Conservation (phyloP, 2,329 filamentous ascomycete species). For the Fusarium lateritium region DNA sequence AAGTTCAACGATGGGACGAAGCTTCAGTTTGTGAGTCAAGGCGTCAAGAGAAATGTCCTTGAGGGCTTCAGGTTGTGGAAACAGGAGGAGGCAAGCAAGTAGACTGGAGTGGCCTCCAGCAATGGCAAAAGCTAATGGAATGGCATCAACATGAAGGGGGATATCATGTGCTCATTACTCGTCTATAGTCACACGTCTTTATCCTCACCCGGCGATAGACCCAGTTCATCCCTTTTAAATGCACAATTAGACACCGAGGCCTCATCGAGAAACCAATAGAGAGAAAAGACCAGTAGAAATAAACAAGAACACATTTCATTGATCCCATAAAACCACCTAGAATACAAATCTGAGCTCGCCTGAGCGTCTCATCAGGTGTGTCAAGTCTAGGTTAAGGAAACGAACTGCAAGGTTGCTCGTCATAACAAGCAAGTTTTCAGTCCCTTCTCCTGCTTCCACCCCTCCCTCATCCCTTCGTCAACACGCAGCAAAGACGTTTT, state of each 20-base stretch:
- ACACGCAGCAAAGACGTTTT: constrained; percentile 37
- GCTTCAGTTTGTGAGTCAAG: constrained; percentile 53
- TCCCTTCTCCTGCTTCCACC: constrained; percentile 23
- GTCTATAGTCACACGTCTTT: constrained; percentile 38
- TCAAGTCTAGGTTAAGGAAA: constrained; percentile 25
- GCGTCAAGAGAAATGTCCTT: constrained; percentile 51
- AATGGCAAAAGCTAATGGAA: background rate
- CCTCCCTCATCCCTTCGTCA: constrained; percentile 27
- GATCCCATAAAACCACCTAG: constrained; percentile 48
- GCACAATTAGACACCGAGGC: constrained; percentile 24
- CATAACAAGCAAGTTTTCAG: constrained; percentile 31
- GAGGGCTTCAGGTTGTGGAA: constrained; percentile 53
- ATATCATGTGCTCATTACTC: constrained; percentile 42
- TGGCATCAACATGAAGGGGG: constrained; percentile 14
- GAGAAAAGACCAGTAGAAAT: constrained; percentile 12
- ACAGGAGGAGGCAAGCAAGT: constrained; percentile 19
- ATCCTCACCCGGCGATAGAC: constrained; percentile 15
- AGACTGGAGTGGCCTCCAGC: background rate
- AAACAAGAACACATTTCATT: constrained; percentile 48
- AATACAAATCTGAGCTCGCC: constrained; percentile 43
- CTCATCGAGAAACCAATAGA: constrained; percentile 7
- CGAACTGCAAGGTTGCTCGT: constrained; percentile 25
- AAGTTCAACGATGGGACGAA: constrained; percentile 46
- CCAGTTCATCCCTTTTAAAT: constrained; percentile 6
- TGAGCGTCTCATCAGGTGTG: constrained; percentile 37